phyloP scores from a whole-genome alignment of 2,329 filamentous ascomycete genomes.

The Xenoacremonium recifei region DNA sequence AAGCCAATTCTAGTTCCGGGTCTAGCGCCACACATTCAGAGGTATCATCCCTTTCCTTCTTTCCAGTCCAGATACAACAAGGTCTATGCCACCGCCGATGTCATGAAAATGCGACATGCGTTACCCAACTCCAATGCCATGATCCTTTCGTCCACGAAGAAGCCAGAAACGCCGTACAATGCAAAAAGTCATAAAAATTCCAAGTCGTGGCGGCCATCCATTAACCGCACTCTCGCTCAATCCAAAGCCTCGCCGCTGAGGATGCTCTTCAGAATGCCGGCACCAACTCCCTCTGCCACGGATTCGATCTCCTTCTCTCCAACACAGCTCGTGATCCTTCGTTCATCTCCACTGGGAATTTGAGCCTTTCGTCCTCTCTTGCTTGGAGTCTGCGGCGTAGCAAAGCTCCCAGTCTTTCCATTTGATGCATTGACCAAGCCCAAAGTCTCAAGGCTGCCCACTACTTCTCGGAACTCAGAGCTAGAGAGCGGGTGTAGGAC shows the following conservation, averaged over 20 bases:
- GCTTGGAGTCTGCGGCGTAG: constrained; percentile 66
- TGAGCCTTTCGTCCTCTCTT: constrained; percentile 62
- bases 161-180: constrained; percentile 20
- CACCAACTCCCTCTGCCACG: constrained; percentile 62
- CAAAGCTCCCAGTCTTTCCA: constrained; percentile 67
- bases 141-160: constrained; percentile 1
- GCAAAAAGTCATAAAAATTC: constrained; percentile 8
- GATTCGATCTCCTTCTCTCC: constrained; percentile 76
- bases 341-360: constrained; percentile 64
- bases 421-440: constrained; percentile 72
- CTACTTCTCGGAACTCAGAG: constrained; percentile 91
- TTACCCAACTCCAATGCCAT: background rate
- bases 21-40: too few relatives aligned
- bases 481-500: constrained; percentile 84
- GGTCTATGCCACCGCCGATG: too few relatives aligned
- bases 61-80: too few relatives aligned
- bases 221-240: constrained; percentile 28
- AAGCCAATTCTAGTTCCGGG: too few relatives aligned
- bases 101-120: too few relatives aligned
- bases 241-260: constrained; percentile 60
- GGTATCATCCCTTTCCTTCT: too few relatives aligned
- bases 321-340: constrained; percentile 74
- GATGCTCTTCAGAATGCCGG: constrained; percentile 61
- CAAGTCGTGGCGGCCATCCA: background rate
- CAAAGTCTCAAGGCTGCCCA: constrained; percentile 84